Base-by-base conservation (phyloP, 75 land plant genomes). In the Cryptomeria japonica region DNA sequence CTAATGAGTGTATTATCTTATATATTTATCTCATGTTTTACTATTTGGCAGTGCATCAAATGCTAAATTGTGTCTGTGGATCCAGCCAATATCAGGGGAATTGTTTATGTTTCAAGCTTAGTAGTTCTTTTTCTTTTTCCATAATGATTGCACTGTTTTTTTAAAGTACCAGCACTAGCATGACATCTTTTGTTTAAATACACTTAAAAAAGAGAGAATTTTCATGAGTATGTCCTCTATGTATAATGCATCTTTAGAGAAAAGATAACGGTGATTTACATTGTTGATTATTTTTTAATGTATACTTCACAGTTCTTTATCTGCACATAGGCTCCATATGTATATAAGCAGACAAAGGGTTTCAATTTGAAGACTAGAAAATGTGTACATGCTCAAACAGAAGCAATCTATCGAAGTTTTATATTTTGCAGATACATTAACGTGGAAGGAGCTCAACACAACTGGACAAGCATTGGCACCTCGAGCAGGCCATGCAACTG, bases 401-500 rank as follows among this genome's bases (percentile, higher is more conserved):
- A 82, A 82, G n/a, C n/a, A 42, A 39, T 18, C 18, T 0, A 37
- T 80, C 10, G n/a, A 25, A 82, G 31, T 82, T 82, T 82, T 42
- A 13, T 85, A 36, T 88, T 83, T 80, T 76, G 61, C 93, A 98
- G 99, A 95, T 77, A 93, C 93, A 37, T 90, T 95, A 85, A 87
- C 87, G 42, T 98, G 99, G 99, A 94, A 77, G 83, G 93, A 94
- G 92, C 86, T 98, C 78, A 90, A 91, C 38, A 93, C 97, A 49
- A 89, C 91, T 73, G 99, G 99, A 31, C 91, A 93, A 75, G 83
- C 92, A 83, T 87, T 96, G 28, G 88, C 92, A 51, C 99, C 99
- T 80, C 93, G 99, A 36, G 98, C 96, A 80, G 99, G 98, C 32
- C 99, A 98, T 88, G 86, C 99, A 49, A 95, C 97, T 36, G 92